Evolutionary conservation across 2,329 filamentous ascomycete species (phyloP).

Genomic region (Aspergillus costaricaensis): DNA sequence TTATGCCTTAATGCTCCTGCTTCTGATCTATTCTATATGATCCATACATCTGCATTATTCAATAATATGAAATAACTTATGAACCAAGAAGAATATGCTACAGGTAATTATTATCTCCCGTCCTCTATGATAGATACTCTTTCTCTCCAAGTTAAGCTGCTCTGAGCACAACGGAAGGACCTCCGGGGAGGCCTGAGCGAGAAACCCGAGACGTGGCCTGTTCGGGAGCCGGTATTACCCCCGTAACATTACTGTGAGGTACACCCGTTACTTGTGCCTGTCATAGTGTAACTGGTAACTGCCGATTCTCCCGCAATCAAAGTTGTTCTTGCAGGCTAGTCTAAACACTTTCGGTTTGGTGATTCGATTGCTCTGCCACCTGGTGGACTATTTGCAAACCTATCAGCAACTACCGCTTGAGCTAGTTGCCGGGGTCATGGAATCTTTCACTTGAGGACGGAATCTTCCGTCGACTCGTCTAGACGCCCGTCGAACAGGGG

Average conservation of each 20-base stretch:
- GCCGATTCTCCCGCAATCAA: background rate
- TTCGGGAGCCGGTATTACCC: constrained; percentile 7
- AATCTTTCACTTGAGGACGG: constrained; percentile 6
- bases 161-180: background rate
- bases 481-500: constrained; percentile 8
- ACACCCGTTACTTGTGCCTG: background rate
- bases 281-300: constrained; percentile 4
- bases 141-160: background rate
- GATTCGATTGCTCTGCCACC: background rate
- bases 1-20: background rate
- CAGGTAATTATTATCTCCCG: too few relatives aligned
- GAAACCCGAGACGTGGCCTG: constrained; percentile 13
- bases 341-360: background rate
- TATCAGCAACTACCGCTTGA: background rate
- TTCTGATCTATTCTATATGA: background rate
- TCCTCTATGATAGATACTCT: too few relatives aligned
- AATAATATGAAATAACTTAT: too few relatives aligned
- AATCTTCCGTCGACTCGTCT: constrained; percentile 10
- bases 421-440: background rate
- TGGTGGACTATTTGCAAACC: background rate
- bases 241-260: background rate
- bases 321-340: background rate
- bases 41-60: background rate
- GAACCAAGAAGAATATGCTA: too few relatives aligned
- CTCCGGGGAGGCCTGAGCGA: constrained; percentile 1